Evolutionary conservation across 805 yeast species (phyloP), one percentile per base, ranked within the genome.

Genomic region (Clavispora asparagi): DNA sequence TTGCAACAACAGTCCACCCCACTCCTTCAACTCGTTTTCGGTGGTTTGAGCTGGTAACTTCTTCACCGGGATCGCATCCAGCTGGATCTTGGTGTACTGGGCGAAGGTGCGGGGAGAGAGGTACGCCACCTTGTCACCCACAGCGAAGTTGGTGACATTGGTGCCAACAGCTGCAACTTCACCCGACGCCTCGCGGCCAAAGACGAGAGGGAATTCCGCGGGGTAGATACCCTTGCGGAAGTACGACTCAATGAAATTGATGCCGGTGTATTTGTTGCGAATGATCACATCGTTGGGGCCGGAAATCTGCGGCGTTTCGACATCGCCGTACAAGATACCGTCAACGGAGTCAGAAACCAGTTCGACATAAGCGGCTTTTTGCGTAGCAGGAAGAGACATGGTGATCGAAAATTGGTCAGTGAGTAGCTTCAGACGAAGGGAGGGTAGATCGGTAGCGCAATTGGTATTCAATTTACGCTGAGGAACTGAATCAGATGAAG

Each of bases 171-270:
- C 78, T 31, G 75, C 89, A 40, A 89, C 78, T 14, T 64, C 76
- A 35, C 96, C 95, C 19, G 81, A 64, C 2, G 88, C 92, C 56
- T 82, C 88, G 49, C 89, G 73, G 25, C 96, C 96, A 29, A 86
- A 69, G 26, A 79, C 66, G 51, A 71, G 75, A 0, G 98, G 97
- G 29, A 58, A 51, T 41, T 67, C 60, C 27, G 66, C 58, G 7
- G 87, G 85, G 59, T 91, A 91, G 6, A 85, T 57, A 5, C 97
- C 97, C 42, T 69, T 77, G 59, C 97, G 78, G 70, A 86, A 87
- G 66, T 90, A 91, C 4, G 81, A 72, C 58, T 91, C 97, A 53
- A 89, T 85, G 70, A 78, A 86, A 57, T 89, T 89, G 57, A 89
- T 69, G 30, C 98, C 98, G 11, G 90, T 75, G 55, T 78, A 89